These are phyloP conservation scores for Cercospora citrullina DNA, from an alignment of 2,329 filamentous ascomycete genomes.

Conservation along the genomic window DNA sequence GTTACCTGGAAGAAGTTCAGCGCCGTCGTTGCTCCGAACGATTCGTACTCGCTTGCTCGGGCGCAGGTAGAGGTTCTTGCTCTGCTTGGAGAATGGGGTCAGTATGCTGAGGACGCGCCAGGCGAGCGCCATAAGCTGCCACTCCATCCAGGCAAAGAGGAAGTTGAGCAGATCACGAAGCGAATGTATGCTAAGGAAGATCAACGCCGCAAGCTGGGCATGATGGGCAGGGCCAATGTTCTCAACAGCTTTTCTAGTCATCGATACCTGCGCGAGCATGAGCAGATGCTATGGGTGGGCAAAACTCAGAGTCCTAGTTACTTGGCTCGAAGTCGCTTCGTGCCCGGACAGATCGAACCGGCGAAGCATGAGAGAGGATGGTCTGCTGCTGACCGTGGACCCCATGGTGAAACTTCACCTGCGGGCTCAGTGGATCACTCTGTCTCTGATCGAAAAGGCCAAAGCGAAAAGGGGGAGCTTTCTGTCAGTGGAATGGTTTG, in stretches of 20 bases:
- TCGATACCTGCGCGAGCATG: slow-evolving; percentile 54
- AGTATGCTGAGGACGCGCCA: slow-evolving; percentile 55
- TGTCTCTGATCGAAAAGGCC: neutral
- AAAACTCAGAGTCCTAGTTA: slow-evolving; percentile 26
- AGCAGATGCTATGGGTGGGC: slow-evolving; percentile 36
- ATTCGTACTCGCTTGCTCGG: slow-evolving; percentile 59
- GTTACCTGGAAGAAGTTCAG: slow-evolving; percentile 54
- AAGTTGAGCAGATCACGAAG: slow-evolving; percentile 55
- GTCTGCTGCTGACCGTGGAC: neutral
- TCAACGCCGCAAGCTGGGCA: slow-evolving; percentile 58
- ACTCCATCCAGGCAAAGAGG: slow-evolving; percentile 51
- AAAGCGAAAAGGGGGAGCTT: slow-evolving; percentile 8
- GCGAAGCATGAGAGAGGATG: slow-evolving; percentile 3
- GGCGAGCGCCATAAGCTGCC: slow-evolving; percentile 47
- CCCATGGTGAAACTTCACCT: neutral
- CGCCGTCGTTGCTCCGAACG: slow-evolving; percentile 65
- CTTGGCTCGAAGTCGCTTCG: slow-evolving; percentile 5
- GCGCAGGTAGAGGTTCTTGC: slow-evolving; percentile 64
- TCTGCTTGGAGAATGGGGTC: slow-evolving; percentile 62
- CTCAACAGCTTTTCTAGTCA: slow-evolving; percentile 61
- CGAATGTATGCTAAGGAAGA: slow-evolving; percentile 63
- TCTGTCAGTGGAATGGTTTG: slow-evolving; percentile 6
- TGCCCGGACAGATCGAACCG: neutral
- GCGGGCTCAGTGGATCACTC: slow-evolving; percentile 1
- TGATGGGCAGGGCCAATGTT: slow-evolving; percentile 60